Base-by-base conservation (phyloP, 352 stramenopile species). In the Phytophthora brassicae region DNA sequence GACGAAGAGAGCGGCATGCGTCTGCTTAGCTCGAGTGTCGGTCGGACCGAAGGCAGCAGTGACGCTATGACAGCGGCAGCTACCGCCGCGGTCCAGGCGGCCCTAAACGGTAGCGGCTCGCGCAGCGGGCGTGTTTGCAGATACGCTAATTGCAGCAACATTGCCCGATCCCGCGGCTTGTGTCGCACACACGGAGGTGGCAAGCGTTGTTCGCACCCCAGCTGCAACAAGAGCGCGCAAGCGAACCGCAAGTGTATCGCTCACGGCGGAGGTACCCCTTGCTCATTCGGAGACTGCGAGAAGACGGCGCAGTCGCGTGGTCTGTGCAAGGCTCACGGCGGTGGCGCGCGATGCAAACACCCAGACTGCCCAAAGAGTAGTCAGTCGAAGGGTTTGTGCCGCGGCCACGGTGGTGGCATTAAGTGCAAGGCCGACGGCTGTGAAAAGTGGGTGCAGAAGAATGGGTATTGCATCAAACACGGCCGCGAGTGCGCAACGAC, bases 401-500 rank as follows among this genome's bases (percentile, higher is more conserved):
- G 86, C 49, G 86, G 84, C 51, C 86, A 95, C 55, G 86, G 84
- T 51, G 86, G 86, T 28, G 86, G 84, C 54, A 91, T 94, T 56
- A 92, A 92, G 68, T 95, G 86, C 60, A 95, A 93, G 64, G 81
- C 85, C 36, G 83, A 91, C 45, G 82, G 86, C 14, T 95, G 86
- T 50, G 86, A 92, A 54, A 95, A 95, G 69, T 93, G 86, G 84
- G 84, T 94, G 61, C 86, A 95, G 72, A 92, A 91, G 75, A 94
- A 94, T 60, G 86, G 84, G 48, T 95, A 92, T 68, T 95, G 86
- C 70, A 94, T 94, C 68, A 93, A 94, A 72, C 86, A 95, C 66
- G 86, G 84, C 49, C 84, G 86, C 63, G 86, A 94, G 61, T 74
- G 68, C 63, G 54, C 82, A 19, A 78, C 84, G 74, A 88, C 72